These are phyloP conservation scores for Pichia sp. DNA, from an alignment of 1,139 yeast species.

Conservation along the genomic window DNA sequence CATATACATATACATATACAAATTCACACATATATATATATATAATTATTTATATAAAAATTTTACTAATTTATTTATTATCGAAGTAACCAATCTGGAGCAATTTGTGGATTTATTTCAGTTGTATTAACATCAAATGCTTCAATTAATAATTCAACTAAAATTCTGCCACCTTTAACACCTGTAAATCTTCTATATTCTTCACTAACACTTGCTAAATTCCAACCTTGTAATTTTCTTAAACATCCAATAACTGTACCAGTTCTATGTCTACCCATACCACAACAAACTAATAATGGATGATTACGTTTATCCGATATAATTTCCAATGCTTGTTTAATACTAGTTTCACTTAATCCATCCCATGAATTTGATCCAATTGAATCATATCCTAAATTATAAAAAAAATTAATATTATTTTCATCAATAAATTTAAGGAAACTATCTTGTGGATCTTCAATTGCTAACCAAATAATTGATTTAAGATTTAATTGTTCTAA, in stretches of 20 bases:
- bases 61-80: too few species aligned
- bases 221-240: conserved; percentile 91
- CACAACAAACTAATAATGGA: conserved; percentile 88
- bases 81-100: conserved; percentile 43
- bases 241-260: conserved; percentile 95
- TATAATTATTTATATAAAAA: not conserved
- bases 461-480: conserved; percentile 88
- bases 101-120: conserved; percentile 40
- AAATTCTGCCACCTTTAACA: conserved; percentile 81
- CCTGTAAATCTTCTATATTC: conserved; percentile 94
- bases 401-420: conserved; percentile 53
- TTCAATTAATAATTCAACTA: conserved; percentile 86
- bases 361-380: conserved; percentile 92
- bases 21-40: not conserved
- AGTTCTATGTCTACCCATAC: conserved; percentile 96
- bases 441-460: conserved; percentile 90
- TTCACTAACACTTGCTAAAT: conserved; percentile 86
- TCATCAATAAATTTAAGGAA: conserved; percentile 75
- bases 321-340: conserved; percentile 69
- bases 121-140: conserved; percentile 62
- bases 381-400: conserved; percentile 58
- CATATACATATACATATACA: not conserved
- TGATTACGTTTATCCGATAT: conserved; percentile 67
- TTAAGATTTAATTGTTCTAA: conserved; percentile 65
- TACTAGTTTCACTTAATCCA: conserved; percentile 80